Conservation (phyloP, 2,329 filamentous ascomycete genomes). For the Alternaria sp. region DNA sequence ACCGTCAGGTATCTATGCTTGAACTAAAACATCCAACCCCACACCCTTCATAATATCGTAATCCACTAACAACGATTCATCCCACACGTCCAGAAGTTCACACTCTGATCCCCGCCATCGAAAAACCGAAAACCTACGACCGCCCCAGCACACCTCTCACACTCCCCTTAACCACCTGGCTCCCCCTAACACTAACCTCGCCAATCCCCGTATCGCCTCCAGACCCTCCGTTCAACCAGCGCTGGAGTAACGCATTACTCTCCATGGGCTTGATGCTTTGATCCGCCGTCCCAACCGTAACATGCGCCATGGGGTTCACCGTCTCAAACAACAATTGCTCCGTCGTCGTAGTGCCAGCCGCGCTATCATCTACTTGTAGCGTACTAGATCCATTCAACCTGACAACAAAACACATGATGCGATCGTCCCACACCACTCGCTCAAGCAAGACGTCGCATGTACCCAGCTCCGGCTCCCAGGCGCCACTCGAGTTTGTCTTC, state of each 20-base stretch:
- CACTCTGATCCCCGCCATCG: no score
- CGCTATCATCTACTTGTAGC: constrained; percentile 28
- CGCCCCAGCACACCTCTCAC: constrained; percentile 57
- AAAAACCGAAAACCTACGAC: constrained; percentile 22
- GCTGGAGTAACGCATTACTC: constrained; percentile 83
- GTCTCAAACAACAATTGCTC: constrained; percentile 66
- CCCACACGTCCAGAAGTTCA: no score
- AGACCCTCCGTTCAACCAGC: constrained; percentile 73
- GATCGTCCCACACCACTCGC: constrained; percentile 80
- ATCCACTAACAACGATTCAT: neutral
- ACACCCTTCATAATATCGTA: neutral
- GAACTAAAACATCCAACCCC: neutral
- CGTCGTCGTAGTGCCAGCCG: constrained; percentile 40
- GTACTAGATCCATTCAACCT: constrained; percentile 57
- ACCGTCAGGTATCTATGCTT: neutral
- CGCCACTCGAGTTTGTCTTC: constrained; percentile 49
- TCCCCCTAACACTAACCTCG: constrained; percentile 63
- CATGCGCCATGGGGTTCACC: constrained; percentile 81
- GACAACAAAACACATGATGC: constrained; percentile 91
- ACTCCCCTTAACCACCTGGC: constrained; percentile 64
- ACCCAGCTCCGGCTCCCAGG: constrained; percentile 65
- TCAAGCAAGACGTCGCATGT: constrained; percentile 70
- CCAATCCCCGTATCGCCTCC: constrained; percentile 62
- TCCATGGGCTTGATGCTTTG: constrained; percentile 86
- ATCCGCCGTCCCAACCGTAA: constrained; percentile 86